Percentiles rank a stretch among this genome's conserved stretches.
Conservation (phyloP, 2,329 filamentous ascomycete genomes). For the Diaporthe citri region DNA sequence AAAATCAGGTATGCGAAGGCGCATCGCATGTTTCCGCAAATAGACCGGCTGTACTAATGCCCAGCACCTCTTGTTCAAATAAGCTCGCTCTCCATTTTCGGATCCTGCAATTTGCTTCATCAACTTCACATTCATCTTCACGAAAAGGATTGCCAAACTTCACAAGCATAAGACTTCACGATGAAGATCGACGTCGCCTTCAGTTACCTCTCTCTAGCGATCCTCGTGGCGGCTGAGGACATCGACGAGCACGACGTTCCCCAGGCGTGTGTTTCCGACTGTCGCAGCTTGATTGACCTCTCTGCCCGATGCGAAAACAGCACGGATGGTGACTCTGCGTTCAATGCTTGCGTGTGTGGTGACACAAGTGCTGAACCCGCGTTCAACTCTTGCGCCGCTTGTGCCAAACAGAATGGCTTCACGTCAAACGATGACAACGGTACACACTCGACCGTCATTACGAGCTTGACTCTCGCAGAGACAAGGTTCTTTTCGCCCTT, state of each 20-base stretch:
- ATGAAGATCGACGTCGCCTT: neutral
- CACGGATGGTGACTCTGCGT: constrained; percentile 1
- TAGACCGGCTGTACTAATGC: neutral
- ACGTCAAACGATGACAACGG: neutral
- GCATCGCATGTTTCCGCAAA: neutral
- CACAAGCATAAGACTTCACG: no score
- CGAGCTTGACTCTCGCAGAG: neutral
- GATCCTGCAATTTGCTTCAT: neutral
- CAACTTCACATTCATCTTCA: neutral
- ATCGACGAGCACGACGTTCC: constrained; percentile 11
- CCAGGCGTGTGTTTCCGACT: constrained; percentile 1
- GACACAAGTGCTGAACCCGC: neutral
- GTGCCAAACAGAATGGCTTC: constrained; percentile 13
- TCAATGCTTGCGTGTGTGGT: neutral
- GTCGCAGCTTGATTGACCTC: constrained; percentile 4
- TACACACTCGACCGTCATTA: neutral
- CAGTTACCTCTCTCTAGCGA: neutral
- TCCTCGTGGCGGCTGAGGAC: neutral
- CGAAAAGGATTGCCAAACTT: neutral
- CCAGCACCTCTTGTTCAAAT: neutral
- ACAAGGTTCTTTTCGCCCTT: neutral
- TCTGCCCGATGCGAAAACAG: neutral
- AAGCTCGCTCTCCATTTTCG: neutral
- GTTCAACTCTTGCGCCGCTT: constrained; percentile 5
- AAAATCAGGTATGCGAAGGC: neutral